These are phyloP conservation scores for Viscum album DNA, from an alignment of 177 flowering plant genomes.

Conservation along the genomic window DNA sequence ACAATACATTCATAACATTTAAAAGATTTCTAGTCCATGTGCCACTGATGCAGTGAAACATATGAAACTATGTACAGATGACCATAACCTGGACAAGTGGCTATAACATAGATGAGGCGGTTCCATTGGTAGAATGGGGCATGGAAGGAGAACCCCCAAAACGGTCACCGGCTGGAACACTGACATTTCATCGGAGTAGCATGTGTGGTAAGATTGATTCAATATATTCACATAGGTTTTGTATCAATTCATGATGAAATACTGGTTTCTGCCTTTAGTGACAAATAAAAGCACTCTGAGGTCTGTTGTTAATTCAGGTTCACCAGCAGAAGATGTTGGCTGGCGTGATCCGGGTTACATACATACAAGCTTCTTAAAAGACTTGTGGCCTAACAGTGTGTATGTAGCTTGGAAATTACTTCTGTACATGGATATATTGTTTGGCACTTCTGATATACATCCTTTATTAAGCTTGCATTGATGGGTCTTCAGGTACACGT, in stretches of 20 bases:
- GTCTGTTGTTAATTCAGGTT: slow-evolving; percentile 30
- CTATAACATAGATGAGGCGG: slow-evolving; percentile 51
- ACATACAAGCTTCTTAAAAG: slow-evolving; percentile 74
- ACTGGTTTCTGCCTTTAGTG: too few species aligned
- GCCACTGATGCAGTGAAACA: too few species aligned
- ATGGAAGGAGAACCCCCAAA: slow-evolving; percentile 17
- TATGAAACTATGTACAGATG: slow-evolving; percentile 33
- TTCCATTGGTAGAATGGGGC: slow-evolving; percentile 68
- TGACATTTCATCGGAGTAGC: slow-evolving; percentile 42
- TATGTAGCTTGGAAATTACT: slow-evolving; percentile 17
- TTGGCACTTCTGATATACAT: neutral
- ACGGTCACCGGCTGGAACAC: slow-evolving; percentile 67
- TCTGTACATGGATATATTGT: neutral
- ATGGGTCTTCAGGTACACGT: slow-evolving; percentile 47
- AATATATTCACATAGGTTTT: neutral
- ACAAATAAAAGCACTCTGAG: neutral
- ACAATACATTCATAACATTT: too few species aligned
- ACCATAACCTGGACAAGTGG: slow-evolving; percentile 95
- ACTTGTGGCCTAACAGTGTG: slow-evolving; percentile 73
- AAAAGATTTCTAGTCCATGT: too few species aligned
- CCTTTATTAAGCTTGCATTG: neutral
- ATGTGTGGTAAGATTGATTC: slow-evolving; percentile 63
- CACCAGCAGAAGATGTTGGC: slow-evolving; percentile 82
- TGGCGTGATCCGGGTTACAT: slow-evolving; percentile 97
- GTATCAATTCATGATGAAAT: neutral